Percentiles rank a stretch among this genome's conserved stretches.
Conservation (phyloP, 2,329 filamentous ascomycete species). For the Chlorencoelia australis region DNA sequence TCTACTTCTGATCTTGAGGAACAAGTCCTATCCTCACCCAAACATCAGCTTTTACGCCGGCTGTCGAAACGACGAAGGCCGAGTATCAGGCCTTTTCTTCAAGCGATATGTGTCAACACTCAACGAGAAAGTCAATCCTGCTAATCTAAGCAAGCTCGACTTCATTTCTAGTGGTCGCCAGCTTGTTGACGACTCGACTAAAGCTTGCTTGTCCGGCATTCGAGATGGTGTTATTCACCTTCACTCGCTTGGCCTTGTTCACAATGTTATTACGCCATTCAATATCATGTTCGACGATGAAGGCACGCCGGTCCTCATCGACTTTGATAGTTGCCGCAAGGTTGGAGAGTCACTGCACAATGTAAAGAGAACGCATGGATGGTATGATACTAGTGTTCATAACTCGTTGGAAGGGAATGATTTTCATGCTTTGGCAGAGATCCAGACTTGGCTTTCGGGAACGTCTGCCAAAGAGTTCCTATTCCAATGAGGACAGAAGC, state of each 20-base stretch:
- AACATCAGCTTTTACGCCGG: too few species aligned
- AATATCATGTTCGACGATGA: slow-evolving; percentile 26
- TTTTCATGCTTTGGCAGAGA: not conserved
- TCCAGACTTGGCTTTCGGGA: not conserved
- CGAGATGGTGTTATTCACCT: slow-evolving; percentile 24
- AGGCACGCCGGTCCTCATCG: slow-evolving; percentile 19
- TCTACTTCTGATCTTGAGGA: not conserved
- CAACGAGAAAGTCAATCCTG: too few species aligned
- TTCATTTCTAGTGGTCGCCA: not conserved
- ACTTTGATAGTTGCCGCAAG: slow-evolving; percentile 24
- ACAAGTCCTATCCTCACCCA: too few species aligned
- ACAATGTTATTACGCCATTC: slow-evolving; percentile 26
- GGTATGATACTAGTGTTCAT: not conserved
- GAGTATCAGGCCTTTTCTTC: too few species aligned
- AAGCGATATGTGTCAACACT: too few species aligned
- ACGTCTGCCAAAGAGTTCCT: not conserved
- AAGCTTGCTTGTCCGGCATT: slow-evolving; percentile 13
- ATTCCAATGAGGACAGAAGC: too few species aligned
- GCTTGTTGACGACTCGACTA: not conserved
- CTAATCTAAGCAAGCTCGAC: not conserved
- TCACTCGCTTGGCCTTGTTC: slow-evolving; percentile 22
- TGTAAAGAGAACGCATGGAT: not conserved
- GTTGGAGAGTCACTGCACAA: not conserved
- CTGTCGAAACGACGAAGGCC: too few species aligned
- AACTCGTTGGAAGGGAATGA: not conserved